phyloP scores from a whole-genome alignment of 345 rosid species.

The Erodium maritimum region DNA sequence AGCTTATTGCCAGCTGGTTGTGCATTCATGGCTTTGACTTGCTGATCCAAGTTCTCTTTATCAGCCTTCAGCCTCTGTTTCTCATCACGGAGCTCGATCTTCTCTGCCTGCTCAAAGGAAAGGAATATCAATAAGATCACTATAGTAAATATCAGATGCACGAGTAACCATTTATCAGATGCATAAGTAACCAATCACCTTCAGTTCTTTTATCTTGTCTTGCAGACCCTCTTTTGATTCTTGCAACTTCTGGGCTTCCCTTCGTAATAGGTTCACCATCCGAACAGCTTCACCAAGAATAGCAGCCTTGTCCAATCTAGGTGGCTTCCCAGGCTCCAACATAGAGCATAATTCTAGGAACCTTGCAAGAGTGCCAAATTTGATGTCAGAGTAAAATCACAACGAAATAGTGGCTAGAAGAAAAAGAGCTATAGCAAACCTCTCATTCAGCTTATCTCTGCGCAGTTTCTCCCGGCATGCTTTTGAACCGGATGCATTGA shows the following conservation, averaged over 20 bases:
- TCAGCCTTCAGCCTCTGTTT: constrained; percentile 72
- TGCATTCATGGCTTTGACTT: constrained; percentile 22
- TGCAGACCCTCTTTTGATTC: constrained; percentile 30
- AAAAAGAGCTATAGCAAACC: constrained; percentile 12
- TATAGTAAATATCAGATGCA: background rate
- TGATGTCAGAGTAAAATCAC: background rate
- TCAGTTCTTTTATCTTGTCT: constrained; percentile 36
- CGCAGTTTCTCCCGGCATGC: constrained; percentile 49
- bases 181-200: no score
- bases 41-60: constrained; percentile 57
- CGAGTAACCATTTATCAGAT: background rate
- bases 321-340: constrained; percentile 36
- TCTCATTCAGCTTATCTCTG: constrained; percentile 43
- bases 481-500: constrained; percentile 22
- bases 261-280: constrained; percentile 28
- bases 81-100: constrained; percentile 72
- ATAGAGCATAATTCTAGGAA: constrained; percentile 33
- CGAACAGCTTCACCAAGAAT: constrained; percentile 33
- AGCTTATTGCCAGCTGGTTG: constrained; percentile 36
- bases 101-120: constrained; percentile 36
- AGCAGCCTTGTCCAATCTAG: constrained; percentile 33
- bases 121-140: background rate
- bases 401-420: background rate
- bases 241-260: constrained; percentile 32
- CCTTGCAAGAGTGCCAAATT: constrained; percentile 12